These are phyloP conservation scores for Casuarina equisetifolia DNA, from an alignment of 306 rosid genomes.

Conservation along the genomic window DNA sequence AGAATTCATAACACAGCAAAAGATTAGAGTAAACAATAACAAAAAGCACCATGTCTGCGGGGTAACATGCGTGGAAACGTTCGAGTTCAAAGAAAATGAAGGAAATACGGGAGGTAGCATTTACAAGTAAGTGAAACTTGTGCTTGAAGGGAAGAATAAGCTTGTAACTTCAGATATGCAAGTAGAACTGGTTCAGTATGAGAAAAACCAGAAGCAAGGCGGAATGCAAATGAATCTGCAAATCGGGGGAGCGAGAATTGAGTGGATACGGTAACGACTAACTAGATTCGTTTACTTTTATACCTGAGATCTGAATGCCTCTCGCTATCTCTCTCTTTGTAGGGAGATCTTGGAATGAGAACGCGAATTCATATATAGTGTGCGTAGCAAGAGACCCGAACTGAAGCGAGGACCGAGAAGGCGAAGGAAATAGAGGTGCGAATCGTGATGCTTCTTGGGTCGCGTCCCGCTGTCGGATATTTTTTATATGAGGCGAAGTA, in stretches of 20 bases:
- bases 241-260: neutral
- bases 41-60: neutral
- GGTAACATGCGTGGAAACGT: neutral
- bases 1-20: neutral
- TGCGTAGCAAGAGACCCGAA: conserved; percentile 12
- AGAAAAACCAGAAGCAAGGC: neutral
- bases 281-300: conserved; percentile 18
- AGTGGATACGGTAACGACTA: neutral
- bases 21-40: neutral
- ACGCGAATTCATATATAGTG: conserved; percentile 16
- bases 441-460: neutral
- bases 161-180: neutral
- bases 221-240: conserved; percentile 10
- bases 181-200: conserved; percentile 4
- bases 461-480: neutral
- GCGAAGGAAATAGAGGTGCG: neutral
- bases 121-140: neutral
- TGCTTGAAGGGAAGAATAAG: neutral
- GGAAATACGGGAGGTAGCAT: neutral
- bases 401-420: conserved; percentile 20
- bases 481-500: too few relatives aligned
- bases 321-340: conserved; percentile 6
- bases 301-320: conserved; percentile 41
- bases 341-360: conserved; percentile 27
- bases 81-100: neutral